Evolutionary conservation across 1,284 basidiomycete genomes (phyloP).

Genomic region (Marasmius sp.): DNA sequence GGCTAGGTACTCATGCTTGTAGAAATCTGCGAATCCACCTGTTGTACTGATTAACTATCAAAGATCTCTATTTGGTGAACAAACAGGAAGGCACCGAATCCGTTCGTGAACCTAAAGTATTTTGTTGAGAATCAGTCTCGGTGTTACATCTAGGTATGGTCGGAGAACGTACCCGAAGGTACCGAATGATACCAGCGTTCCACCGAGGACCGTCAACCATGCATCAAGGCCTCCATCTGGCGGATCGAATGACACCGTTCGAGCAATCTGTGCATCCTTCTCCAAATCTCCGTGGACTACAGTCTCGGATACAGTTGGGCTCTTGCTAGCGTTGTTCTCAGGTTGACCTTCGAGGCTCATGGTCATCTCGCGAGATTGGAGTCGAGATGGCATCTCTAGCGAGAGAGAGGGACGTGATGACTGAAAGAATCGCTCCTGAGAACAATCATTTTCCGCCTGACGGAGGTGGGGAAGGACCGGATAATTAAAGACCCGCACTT

Average conservation of each 20-base stretch:
- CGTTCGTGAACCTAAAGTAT: slow-evolving; percentile 21
- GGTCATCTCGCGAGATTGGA: no score
- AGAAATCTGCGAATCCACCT: slow-evolving; percentile 26
- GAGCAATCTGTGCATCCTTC: not conserved
- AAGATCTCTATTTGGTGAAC: not conserved
- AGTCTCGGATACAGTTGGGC: not conserved
- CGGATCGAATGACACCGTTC: slow-evolving; percentile 4
- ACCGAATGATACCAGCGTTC: slow-evolving; percentile 20
- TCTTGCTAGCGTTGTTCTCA: no score
- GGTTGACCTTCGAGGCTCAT: no score
- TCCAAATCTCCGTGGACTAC: not conserved
- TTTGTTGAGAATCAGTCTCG: not conserved
- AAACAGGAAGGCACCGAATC: not conserved
- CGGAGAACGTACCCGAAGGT: slow-evolving; percentile 23
- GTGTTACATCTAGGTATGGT: not conserved
- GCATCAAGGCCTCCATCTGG: slow-evolving; percentile 24
- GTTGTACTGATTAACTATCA: not conserved
- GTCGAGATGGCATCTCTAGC: no score
- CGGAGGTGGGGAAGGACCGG: no score
- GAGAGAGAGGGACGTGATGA: no score
- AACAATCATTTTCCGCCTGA: no score
- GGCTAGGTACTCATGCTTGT: slow-evolving; percentile 22
- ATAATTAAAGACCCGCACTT: no score
- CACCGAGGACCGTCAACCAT: slow-evolving; percentile 24
- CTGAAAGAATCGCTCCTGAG: no score